Conservation (phyloP, 2,329 filamentous ascomycete species). For the Fusarium coicis region DNA sequence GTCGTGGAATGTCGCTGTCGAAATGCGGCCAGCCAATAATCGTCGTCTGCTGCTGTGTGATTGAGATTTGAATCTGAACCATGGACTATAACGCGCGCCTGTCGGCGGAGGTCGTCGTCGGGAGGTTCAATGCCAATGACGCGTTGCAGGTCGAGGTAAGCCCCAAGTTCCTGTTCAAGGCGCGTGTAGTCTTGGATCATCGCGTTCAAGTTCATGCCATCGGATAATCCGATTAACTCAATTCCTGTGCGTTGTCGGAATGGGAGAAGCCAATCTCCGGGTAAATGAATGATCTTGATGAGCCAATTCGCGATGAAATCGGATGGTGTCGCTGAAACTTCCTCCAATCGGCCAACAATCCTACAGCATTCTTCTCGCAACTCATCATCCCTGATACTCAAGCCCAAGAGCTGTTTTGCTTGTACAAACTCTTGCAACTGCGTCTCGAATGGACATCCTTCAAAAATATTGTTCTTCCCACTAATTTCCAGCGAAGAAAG, state of each 20-base stretch:
- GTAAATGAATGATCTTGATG: slow-evolving; percentile 29
- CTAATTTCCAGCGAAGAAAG: slow-evolving; percentile 41
- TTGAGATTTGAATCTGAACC: slow-evolving; percentile 27
- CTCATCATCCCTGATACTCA: slow-evolving; percentile 27
- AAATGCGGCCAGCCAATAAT: slow-evolving; percentile 39
- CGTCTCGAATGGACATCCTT: slow-evolving; percentile 43
- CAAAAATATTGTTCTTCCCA: slow-evolving; percentile 45
- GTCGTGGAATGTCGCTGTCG: slow-evolving; percentile 33
- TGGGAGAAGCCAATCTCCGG: slow-evolving; percentile 28
- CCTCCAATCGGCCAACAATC: slow-evolving; percentile 34
- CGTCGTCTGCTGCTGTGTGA: slow-evolving; percentile 39
- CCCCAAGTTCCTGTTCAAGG: slow-evolving; percentile 26
- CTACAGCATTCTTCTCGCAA: slow-evolving; percentile 37
- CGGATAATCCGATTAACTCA: neutral
- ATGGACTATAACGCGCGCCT: slow-evolving; percentile 33
- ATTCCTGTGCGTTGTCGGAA: slow-evolving; percentile 37
- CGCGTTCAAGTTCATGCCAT: neutral
- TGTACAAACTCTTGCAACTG: slow-evolving; percentile 37
- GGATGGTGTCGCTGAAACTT: slow-evolving; percentile 30
- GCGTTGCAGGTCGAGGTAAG: slow-evolving; percentile 30
- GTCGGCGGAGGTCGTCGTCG: slow-evolving; percentile 33
- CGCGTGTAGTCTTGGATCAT: slow-evolving; percentile 39
- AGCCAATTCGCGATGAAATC: slow-evolving; percentile 44
- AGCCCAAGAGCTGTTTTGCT: slow-evolving; percentile 4
- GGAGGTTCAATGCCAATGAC: slow-evolving; percentile 32